A percentile compares a stretch with the other conserved stretches of the same genome.
Evolutionary conservation across 805 yeast species (phyloP).

Genomic region (Candida morakotiae): DNA sequence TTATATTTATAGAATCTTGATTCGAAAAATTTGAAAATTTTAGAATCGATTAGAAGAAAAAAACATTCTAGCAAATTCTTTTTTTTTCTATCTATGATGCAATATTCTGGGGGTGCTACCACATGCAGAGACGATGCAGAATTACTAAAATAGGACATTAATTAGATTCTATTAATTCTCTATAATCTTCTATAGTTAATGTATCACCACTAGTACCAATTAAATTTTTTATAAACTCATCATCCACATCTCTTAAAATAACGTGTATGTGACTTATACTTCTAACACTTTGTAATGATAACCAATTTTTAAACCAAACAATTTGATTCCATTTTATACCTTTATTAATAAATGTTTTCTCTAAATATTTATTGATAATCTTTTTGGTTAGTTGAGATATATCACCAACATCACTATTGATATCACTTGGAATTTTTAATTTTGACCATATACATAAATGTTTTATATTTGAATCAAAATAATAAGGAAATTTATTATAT

Average conservation of each 20-base stretch:
- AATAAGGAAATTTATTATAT: slow-evolving; percentile 65
- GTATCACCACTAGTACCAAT: slow-evolving; percentile 8
- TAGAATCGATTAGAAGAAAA: slow-evolving; percentile 1
- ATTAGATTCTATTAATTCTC: slow-evolving; percentile 4
- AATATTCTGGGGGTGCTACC: slow-evolving; percentile 1
- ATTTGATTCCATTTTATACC: slow-evolving; percentile 36
- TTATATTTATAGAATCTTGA: not conserved
- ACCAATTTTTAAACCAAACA: slow-evolving; percentile 73
- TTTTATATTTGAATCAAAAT: slow-evolving; percentile 44
- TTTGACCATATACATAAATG: slow-evolving; percentile 73
- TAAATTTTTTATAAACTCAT: slow-evolving; percentile 12
- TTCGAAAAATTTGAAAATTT: slow-evolving; percentile 3
- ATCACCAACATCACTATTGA: slow-evolving; percentile 47
- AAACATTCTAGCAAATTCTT: slow-evolving; percentile 7
- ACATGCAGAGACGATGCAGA: too few species aligned
- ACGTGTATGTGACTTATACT: slow-evolving; percentile 71
- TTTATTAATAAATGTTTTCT: slow-evolving; percentile 44
- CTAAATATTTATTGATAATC: slow-evolving; percentile 42
- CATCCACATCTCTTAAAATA: slow-evolving; percentile 40
- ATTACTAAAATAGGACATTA: too few species aligned
- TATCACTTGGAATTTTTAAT: slow-evolving; percentile 49
- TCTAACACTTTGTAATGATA: slow-evolving; percentile 62
- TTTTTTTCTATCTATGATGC: slow-evolving; percentile 1
- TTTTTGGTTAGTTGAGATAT: slow-evolving; percentile 39
- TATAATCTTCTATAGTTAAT: slow-evolving; percentile 9